Evolutionary conservation across 257 asterid genomes (phyloP).

Genomic region (Plantago ovata): DNA sequence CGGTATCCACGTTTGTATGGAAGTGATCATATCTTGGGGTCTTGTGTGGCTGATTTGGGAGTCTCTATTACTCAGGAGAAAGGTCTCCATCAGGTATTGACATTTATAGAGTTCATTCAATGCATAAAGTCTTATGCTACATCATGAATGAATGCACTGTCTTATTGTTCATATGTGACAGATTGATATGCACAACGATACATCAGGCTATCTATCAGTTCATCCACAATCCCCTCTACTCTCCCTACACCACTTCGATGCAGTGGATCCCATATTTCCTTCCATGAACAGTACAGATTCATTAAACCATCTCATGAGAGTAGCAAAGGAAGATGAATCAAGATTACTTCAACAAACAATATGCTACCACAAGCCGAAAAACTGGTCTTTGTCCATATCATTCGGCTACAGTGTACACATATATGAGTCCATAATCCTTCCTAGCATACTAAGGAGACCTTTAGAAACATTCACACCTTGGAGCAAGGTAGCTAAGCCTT

Average conservation of each 20-base stretch:
- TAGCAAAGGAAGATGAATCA: slow-evolving; percentile 23
- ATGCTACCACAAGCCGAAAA: slow-evolving; percentile 24
- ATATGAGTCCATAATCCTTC: slow-evolving; percentile 23
- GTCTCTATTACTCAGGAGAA: slow-evolving; percentile 32
- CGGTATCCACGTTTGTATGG: slow-evolving; percentile 36
- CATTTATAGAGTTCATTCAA: not conserved
- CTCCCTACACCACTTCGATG: slow-evolving; percentile 37
- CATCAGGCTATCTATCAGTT: slow-evolving; percentile 30
- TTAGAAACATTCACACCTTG: slow-evolving; percentile 36
- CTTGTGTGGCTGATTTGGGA: slow-evolving; percentile 47
- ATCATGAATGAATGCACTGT: not conserved
- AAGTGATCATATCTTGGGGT: slow-evolving; percentile 35
- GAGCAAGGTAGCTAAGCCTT: slow-evolving; percentile 22
- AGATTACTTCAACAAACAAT: slow-evolving; percentile 32
- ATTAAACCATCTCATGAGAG: slow-evolving; percentile 24
- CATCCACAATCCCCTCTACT: slow-evolving; percentile 30
- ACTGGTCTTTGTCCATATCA: slow-evolving; percentile 37
- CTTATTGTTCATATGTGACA: slow-evolving; percentile 1
- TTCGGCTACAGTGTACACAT: slow-evolving; percentile 38
- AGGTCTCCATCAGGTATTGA: slow-evolving; percentile 47
- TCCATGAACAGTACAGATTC: slow-evolving; percentile 17
- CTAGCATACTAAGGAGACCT: slow-evolving; percentile 31
- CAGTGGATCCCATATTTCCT: slow-evolving; percentile 28
- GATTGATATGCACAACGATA: slow-evolving; percentile 29
- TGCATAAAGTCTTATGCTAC: not conserved